A percentile compares a stretch with the other conserved stretches of the same genome.
Conservation (phyloP, 2,329 filamentous ascomycete species). For the Aureobasidium sp. region DNA sequence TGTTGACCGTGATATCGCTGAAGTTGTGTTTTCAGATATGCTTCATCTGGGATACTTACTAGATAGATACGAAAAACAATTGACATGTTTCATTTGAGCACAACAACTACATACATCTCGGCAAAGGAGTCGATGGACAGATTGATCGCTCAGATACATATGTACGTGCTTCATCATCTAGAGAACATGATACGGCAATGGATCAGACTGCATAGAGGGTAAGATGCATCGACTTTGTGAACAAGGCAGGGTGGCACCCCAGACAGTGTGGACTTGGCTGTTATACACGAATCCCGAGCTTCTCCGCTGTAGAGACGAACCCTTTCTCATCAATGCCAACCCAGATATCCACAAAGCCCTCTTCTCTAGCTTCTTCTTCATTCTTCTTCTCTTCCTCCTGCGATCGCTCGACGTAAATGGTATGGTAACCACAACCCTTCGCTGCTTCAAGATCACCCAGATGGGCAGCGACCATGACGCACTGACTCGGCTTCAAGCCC, state of each 20-base stretch:
- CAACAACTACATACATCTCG: too few relatives aligned
- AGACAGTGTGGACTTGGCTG: background rate
- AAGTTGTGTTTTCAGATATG: background rate
- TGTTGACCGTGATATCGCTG: background rate
- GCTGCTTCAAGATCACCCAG: conserved; percentile 61
- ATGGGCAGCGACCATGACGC: conserved; percentile 73
- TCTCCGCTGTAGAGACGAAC: conserved; percentile 38
- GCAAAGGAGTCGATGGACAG: too few relatives aligned
- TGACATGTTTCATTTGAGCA: too few relatives aligned
- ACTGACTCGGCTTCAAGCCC: conserved; percentile 49
- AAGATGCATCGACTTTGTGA: background rate
- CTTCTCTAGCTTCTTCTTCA: conserved; percentile 45
- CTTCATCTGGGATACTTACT: background rate
- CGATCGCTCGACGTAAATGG: conserved; percentile 64
- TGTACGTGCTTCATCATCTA: too few relatives aligned
- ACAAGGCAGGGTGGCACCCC: background rate
- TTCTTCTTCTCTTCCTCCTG: conserved; percentile 55
- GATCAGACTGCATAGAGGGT: background rate
- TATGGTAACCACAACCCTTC: conserved; percentile 54
- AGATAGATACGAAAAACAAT: background rate
- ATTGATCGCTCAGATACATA: accelerated
- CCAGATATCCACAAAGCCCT: conserved; percentile 59
- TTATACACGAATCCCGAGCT: conserved; percentile 23
- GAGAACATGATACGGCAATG: background rate
- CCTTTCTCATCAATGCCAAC: conserved; percentile 43